Base-by-base conservation (phyloP, 371 early-diverging fungal species). In the Lichtheimia hyalospora region DNA sequence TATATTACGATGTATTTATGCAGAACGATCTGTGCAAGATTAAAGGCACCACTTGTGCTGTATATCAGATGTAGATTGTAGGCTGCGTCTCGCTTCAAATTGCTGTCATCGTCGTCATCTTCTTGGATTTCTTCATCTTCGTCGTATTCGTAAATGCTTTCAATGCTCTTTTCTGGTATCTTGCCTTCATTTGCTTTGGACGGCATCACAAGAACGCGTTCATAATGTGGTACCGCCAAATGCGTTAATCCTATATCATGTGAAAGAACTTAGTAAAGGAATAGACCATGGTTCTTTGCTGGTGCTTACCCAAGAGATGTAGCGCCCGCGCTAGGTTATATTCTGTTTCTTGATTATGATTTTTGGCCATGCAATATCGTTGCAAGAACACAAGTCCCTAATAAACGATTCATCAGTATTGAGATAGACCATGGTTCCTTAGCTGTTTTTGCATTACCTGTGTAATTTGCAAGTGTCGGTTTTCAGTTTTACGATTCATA, bases 311-410 rank as follows among this genome's bases (percentile, higher is more conserved):
- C 24, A 96, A 28, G 16, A 87, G 83, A 68, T 97, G 98, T 65
- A 92, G 94, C 1, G 90, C 89, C 44, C 96, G 81, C 0, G 81
- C 98, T 25, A 91, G 57, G 62, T 97, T 97, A 61, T 89, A 97
- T 41, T 87, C 85, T 4, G 91, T 88, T 66, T 95, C 96, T 70
- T 85, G 90, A 21, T 68, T 71, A 14, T 66, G 57, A 2, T 68
- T 71, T 16, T 75, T 71, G 10, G 88, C 53, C 53, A 84, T 82
- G 42, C 71, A 74, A 64, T 92, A 93, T 53, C 86, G 82, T 58
- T 77, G 75, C 15, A 94, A 50, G 68, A 92, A 91, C 49, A 41
- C 21, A 18, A 55, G 16, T 4, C 48, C 51, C 50, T 54, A n/a
- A 27, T 2, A 5, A 16, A 5, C 15, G 5, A n/a, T 39, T 10